Base-by-base conservation (phyloP, 192 early-diverging fungal species). In the Phycomyces blakesleeanus region DNA sequence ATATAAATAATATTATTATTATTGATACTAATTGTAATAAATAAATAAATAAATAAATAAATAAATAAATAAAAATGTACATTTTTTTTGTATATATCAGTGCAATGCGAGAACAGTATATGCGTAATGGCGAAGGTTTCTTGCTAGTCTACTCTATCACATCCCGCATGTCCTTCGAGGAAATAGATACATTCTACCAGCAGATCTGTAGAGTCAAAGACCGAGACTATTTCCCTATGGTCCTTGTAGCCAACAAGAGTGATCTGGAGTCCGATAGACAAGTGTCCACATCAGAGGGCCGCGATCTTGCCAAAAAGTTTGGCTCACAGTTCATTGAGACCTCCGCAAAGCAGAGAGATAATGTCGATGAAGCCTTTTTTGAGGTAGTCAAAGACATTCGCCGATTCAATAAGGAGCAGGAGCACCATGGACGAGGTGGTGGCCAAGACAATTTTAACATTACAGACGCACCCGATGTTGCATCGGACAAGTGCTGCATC, bases 161-260 rank as follows among this genome's bases (percentile, higher is more conserved):
- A 62, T 92, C 94, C 26, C 85, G 93, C 50, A 87, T 86, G 71
- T 93, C 93, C 37, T 96, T 95, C 72, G 92, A 95, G 63, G 89
- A 94, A 74, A 89, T 98, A 60, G 87, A 87, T 38, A 87, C 85
- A 27, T 95, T 96, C 78, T 86, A 88, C 76, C 86, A 95, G 69
- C 95, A 96, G 76, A 96, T 98, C 54, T 79, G 85, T 56, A 85
- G 93, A 29, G 95, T 98, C 18, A 98, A 96, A 78, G 95, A 96
- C 73, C 82, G 87, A 68, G 91, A 95, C 59, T 86, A 86, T 66
- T 89, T 89, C 73, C 87, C 90, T 20, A 87, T 94, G 74, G 87
- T 97, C 37, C 76, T 97, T 15, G 88, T 95, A 24, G 95, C 87
- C 24, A 97, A 95, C 83, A 97, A 98, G 77, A 91, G 90, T 59